Percentiles rank a stretch among this genome's conserved stretches.
Evolutionary conservation across 139 green algal genomes (phyloP).

Genomic region (Coccomyxa sp.): DNA sequence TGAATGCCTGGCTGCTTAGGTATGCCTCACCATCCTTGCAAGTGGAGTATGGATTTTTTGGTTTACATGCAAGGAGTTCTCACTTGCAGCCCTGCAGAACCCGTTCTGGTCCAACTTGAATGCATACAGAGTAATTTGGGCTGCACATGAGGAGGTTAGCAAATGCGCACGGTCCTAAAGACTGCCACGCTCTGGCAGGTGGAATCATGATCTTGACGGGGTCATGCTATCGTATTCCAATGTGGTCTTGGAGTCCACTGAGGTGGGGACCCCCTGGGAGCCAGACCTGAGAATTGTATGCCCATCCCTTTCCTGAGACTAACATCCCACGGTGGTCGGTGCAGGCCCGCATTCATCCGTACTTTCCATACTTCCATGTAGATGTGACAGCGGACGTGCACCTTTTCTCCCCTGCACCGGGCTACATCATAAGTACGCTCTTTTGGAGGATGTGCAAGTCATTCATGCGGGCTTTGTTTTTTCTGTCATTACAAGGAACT

Average conservation of each 20-base stretch:
- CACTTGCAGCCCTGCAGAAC: not conserved
- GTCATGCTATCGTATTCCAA: slow-evolving; percentile 42
- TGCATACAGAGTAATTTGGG: not conserved
- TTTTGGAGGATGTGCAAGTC: not conserved
- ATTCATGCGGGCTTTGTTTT: too few species aligned
- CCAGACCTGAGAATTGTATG: not conserved
- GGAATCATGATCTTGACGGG: slow-evolving; percentile 45
- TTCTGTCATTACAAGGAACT: not conserved
- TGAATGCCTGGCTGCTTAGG: slow-evolving; percentile 38
- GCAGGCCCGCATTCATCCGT: slow-evolving; percentile 44
- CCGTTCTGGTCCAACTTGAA: not conserved
- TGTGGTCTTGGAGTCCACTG: slow-evolving; percentile 18
- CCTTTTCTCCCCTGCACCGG: slow-evolving; percentile 37
- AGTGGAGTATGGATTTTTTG: not conserved
- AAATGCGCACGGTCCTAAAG: not conserved
- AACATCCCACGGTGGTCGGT: not conserved
- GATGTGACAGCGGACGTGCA: slow-evolving; percentile 35
- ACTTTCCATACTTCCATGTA: slow-evolving; percentile 51
- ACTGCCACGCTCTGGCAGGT: slow-evolving; percentile 23
- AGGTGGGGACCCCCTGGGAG: slow-evolving; percentile 17
- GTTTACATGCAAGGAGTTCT: not conserved
- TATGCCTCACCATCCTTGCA: slow-evolving; percentile 3
- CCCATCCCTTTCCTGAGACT: too few species aligned
- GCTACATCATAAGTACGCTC: slow-evolving; percentile 33
- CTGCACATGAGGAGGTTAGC: not conserved